Evolutionary conservation across 2,329 filamentous ascomycete genomes (phyloP).

Genomic region (Paecilomyces dactylethromorphus): DNA sequence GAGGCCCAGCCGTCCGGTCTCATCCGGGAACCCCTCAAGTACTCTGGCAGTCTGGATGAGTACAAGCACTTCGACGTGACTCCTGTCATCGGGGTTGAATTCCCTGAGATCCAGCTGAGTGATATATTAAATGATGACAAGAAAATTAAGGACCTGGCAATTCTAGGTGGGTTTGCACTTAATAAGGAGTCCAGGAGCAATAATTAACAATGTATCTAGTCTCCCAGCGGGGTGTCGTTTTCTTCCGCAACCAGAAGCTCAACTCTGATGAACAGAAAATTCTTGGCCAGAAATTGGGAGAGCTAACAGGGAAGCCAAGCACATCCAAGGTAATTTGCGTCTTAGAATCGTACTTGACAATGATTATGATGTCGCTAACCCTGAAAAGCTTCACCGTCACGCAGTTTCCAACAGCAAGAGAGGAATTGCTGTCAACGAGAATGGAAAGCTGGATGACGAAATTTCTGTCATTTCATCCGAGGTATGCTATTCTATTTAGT

Average conservation of each 20-base stretch:
- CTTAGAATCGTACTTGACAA: not conserved
- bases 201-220: constrained; percentile 19
- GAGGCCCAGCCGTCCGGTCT: not conserved
- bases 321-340: constrained; percentile 13
- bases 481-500: not conserved
- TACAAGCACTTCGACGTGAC: constrained; percentile 37
- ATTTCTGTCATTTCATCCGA: constrained; percentile 34
- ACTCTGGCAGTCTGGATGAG: constrained; percentile 27
- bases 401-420: constrained; percentile 39
- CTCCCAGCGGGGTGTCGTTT: constrained; percentile 39
- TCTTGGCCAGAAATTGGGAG: constrained; percentile 18
- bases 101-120: constrained; percentile 23
- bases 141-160: constrained; percentile 31
- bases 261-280: constrained; percentile 5
- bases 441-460: constrained; percentile 35
- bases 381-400: constrained; percentile 22
- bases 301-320: constrained; percentile 32
- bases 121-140: constrained; percentile 31
- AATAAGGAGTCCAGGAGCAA: not conserved
- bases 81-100: constrained; percentile 42
- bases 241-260: constrained; percentile 4
- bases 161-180: constrained; percentile 6
- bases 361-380: not conserved
- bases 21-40: constrained; percentile 18
- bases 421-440: constrained; percentile 14